phyloP scores from a whole-genome alignment of 345 rosid species.

The Raphanus raphanistrum region DNA sequence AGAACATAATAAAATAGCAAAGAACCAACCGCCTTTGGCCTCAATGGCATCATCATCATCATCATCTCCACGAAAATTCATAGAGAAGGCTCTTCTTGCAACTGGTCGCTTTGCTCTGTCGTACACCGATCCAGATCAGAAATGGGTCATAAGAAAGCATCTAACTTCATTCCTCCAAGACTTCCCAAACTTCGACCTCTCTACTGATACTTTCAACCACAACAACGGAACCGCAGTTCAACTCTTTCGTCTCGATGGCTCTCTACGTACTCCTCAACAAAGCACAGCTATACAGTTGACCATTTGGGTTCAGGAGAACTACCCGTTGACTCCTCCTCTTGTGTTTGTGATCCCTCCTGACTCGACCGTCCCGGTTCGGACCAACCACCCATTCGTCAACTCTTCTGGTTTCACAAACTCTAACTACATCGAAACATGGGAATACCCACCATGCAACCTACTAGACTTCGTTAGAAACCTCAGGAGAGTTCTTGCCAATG shows the following conservation, averaged over 20 bases:
- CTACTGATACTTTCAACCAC: constrained; percentile 51
- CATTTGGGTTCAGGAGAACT: constrained; percentile 70
- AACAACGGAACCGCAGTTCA: constrained; percentile 60
- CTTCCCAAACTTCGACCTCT: constrained; percentile 47
- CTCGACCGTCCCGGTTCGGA: constrained; percentile 33
- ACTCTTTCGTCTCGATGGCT: constrained; percentile 52
- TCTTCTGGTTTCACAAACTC: constrained; percentile 47
- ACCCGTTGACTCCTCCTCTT: constrained; percentile 60
- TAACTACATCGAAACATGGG: constrained; percentile 60
- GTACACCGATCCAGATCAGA: constrained; percentile 61
- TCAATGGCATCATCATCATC: constrained; percentile 17
- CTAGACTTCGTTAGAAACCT: constrained; percentile 50
- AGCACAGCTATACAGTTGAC: constrained; percentile 36
- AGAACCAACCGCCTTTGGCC: constrained; percentile 6
- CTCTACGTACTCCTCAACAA: constrained; percentile 35
- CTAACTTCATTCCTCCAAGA: constrained; percentile 56
- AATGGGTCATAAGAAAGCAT: constrained; percentile 60
- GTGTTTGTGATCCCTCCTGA: constrained; percentile 43
- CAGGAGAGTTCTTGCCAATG: constrained; percentile 46
- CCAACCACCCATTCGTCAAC: constrained; percentile 62
- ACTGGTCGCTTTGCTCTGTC: constrained; percentile 49
- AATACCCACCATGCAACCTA: constrained; percentile 50
- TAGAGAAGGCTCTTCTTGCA: constrained; percentile 58
- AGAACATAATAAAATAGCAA: constrained; percentile 28
- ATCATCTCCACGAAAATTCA: constrained; percentile 47